Evolutionary conservation across 2,329 filamentous ascomycete genomes (phyloP).

Genomic region (Sodiomyces alkalinus): DNA sequence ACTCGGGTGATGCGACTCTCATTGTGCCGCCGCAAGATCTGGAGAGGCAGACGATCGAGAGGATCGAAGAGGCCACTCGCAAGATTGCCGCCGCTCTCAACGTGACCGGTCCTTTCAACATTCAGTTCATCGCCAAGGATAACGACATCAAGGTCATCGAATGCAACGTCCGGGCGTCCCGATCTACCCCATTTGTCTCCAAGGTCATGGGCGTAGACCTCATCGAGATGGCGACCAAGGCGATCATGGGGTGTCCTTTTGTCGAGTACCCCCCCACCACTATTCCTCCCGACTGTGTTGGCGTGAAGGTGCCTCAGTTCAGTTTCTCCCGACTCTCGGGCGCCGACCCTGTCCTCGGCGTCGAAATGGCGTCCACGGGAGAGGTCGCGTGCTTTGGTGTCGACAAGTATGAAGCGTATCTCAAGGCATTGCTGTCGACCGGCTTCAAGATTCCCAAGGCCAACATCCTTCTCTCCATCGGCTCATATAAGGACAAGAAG

Average conservation of each 20-base stretch:
- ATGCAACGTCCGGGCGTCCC: conserved; percentile 91
- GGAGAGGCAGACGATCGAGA: conserved; percentile 69
- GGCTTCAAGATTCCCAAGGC: conserved; percentile 93
- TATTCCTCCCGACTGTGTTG: conserved; percentile 70
- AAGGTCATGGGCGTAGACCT: conserved; percentile 97
- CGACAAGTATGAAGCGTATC: conserved; percentile 94
- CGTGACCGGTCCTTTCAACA: conserved; percentile 94
- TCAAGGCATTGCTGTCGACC: conserved; percentile 90
- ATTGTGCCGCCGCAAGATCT: conserved; percentile 92
- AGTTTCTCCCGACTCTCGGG: conserved; percentile 95
- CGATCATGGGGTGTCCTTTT: conserved; percentile 77
- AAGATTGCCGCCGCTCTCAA: conserved; percentile 93
- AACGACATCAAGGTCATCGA: conserved; percentile 99
- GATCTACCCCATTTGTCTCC: conserved; percentile 95
- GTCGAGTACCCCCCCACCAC: conserved; percentile 65
- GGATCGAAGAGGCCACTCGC: conserved; percentile 86
- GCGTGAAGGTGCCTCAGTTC: conserved; percentile 97
- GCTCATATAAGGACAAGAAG: conserved; percentile 94
- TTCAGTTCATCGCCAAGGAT: conserved; percentile 98
- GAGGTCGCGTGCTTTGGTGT: conserved; percentile 93
- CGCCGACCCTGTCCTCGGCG: conserved; percentile 88
- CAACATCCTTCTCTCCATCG: conserved; percentile 90
- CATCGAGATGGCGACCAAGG: conserved; percentile 97
- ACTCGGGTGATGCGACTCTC: conserved; percentile 92
- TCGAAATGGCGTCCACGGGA: conserved; percentile 98